Percentiles rank a stretch among this genome's conserved stretches.
phyloP scores from a whole-genome alignment of 352 stramenopile species.

The Phytophthora sansomeana region DNA sequence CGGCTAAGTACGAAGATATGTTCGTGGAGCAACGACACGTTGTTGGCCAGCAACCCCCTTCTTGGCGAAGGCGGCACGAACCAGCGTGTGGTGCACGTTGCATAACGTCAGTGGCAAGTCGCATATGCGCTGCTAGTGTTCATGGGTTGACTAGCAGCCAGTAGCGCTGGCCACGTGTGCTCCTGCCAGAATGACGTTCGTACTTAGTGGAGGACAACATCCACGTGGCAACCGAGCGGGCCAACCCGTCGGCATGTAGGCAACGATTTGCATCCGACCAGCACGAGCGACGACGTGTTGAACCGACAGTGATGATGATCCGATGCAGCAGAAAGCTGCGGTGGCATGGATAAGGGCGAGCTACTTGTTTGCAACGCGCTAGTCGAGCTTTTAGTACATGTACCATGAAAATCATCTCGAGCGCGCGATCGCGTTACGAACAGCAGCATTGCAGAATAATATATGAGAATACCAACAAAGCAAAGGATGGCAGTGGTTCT shows the following conservation, averaged over 20 bases:
- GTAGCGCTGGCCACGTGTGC: slow-evolving; percentile 9
- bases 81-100: slow-evolving; percentile 13
- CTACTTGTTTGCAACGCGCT: slow-evolving; percentile 20
- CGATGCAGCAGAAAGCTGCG: neutral
- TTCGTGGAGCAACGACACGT: neutral
- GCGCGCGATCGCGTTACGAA: slow-evolving; percentile 14
- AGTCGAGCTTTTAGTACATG: slow-evolving; percentile 25
- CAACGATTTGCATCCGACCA: slow-evolving; percentile 25
- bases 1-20: slow-evolving; percentile 44
- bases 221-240: slow-evolving; percentile 32
- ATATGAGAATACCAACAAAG: neutral
- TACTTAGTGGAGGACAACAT: slow-evolving; percentile 36
- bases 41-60: neutral
- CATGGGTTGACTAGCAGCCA: neutral
- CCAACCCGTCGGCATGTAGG: slow-evolving; percentile 14
- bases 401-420: slow-evolving; percentile 9
- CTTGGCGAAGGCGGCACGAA: slow-evolving; percentile 14
- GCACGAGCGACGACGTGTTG: neutral
- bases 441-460: slow-evolving; percentile 14
- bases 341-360: slow-evolving; percentile 9
- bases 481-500: neutral
- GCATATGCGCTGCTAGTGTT: slow-evolving; percentile 1
- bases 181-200: slow-evolving; percentile 8
- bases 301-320: neutral
- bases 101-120: neutral